Evolutionary conservation across 176 grass and related monocot genomes (phyloP).

Genomic region (Lolium multiflorum): DNA sequence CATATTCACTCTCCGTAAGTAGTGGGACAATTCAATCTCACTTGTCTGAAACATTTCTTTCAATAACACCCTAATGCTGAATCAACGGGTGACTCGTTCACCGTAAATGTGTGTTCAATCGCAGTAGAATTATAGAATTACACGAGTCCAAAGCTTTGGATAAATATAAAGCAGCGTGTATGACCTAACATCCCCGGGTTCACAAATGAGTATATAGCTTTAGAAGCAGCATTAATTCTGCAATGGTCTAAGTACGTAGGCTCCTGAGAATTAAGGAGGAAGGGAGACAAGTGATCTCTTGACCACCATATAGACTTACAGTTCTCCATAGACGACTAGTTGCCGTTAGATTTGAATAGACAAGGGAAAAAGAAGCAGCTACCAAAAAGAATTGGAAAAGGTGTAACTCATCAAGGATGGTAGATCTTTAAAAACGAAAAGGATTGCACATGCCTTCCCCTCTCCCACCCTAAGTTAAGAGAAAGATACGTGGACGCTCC

Average conservation of each 20-base stretch:
- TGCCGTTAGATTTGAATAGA: neutral
- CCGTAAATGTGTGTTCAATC: too few relatives aligned
- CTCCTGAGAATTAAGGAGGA: neutral
- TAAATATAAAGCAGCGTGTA: neutral
- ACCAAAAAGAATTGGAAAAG: neutral
- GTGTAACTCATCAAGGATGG: too few relatives aligned
- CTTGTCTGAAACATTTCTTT: neutral
- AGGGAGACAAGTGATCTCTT: neutral
- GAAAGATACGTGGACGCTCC: neutral
- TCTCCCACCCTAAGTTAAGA: neutral
- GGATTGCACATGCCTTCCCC: neutral
- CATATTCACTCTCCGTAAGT: too few relatives aligned
- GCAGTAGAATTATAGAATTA: neutral
- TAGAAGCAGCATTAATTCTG: neutral
- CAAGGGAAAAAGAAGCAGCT: neutral
- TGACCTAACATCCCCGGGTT: neutral
- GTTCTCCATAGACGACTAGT: slow-evolving; percentile 13
- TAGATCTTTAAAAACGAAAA: neutral
- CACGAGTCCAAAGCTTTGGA: neutral
- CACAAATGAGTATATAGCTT: neutral
- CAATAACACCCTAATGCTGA: neutral
- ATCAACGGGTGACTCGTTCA: slow-evolving; percentile 6
- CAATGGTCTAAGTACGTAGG: neutral
- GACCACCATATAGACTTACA: neutral
- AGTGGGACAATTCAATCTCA: slow-evolving; percentile 3